Percentiles rank a stretch among this genome's conserved stretches.
phyloP scores from a whole-genome alignment of 352 stramenopile genomes.

The Pythium aphanidermatum region DNA sequence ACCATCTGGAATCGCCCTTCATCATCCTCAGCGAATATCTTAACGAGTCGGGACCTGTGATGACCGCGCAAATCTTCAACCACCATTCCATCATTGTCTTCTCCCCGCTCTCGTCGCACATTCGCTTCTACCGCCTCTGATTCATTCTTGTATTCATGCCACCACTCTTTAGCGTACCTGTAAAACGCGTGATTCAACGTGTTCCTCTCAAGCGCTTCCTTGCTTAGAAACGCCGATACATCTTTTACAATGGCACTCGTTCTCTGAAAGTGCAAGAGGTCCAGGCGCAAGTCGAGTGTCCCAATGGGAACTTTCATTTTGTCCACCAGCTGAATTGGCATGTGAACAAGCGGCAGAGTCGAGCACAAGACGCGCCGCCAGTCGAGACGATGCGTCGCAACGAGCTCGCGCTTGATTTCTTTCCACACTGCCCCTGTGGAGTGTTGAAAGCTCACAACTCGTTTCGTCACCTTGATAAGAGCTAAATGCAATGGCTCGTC shows the following conservation, averaged over 20 bases:
- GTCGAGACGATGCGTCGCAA: conserved; percentile 64
- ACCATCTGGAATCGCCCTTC: conserved; percentile 78
- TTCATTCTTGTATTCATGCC: conserved; percentile 65
- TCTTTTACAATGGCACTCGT: conserved; percentile 38
- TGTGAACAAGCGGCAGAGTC: conserved; percentile 57
- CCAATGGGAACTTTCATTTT: conserved; percentile 66
- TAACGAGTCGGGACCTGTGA: conserved; percentile 42
- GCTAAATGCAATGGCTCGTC: conserved; percentile 56
- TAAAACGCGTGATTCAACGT: conserved; percentile 61
- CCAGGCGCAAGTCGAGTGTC: conserved; percentile 58
- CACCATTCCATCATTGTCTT: not conserved
- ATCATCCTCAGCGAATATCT: conserved; percentile 87
- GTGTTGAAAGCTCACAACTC: conserved; percentile 25
- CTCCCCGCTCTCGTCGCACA: not conserved
- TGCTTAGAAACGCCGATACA: conserved; percentile 38
- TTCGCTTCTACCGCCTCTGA: conserved; percentile 14
- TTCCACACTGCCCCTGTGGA: conserved; percentile 22
- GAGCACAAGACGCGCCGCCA: conserved; percentile 77
- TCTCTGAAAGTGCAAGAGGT: conserved; percentile 55
- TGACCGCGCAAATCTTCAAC: not conserved
- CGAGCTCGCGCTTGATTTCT: conserved; percentile 45
- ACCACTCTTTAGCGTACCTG: conserved; percentile 81
- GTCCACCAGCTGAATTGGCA: conserved; percentile 54
- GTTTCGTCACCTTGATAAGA: conserved; percentile 57
- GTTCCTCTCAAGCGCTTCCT: conserved; percentile 48